Percentiles rank a stretch among this genome's conserved stretches.
Conservation (phyloP, 1,284 basidiomycete genomes). For the Ustilago curta region DNA sequence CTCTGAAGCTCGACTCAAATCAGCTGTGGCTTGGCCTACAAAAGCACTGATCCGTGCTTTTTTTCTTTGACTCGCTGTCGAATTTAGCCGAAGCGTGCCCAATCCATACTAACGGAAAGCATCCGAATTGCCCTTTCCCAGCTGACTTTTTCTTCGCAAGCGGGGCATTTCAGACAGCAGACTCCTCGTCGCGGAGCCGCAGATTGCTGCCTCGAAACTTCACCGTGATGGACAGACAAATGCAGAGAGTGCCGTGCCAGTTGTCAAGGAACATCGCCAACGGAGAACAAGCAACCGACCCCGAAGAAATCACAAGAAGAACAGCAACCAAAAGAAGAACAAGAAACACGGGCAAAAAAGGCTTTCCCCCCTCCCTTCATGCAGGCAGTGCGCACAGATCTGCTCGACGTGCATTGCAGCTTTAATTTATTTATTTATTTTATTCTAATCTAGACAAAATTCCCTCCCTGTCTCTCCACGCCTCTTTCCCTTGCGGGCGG, state of each 20-base stretch:
- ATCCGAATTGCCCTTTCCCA: background rate
- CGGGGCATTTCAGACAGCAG: too few species aligned
- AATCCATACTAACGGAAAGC: background rate
- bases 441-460: background rate
- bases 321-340: too few species aligned
- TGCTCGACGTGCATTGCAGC: conserved; percentile 29
- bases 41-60: conserved; percentile 4
- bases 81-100: conserved; percentile 5
- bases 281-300: conserved; percentile 1
- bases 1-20: conserved; percentile 12
- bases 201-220: too few species aligned
- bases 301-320: conserved; percentile 6
- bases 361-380: conserved; percentile 11
- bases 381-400: conserved; percentile 47
- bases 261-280: background rate
- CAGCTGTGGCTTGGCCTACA: too few species aligned
- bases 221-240: background rate
- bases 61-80: conserved; percentile 1
- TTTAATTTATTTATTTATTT: conserved; percentile 5
- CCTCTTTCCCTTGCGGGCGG: background rate
- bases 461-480: too few species aligned
- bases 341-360: conserved; percentile 6
- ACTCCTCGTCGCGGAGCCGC: too few species aligned
- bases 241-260: background rate
- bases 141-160: too few species aligned